Evolutionary conservation across 495 filamentous ascomycete genomes (phyloP).

Genomic region (Viridothelium virens): DNA sequence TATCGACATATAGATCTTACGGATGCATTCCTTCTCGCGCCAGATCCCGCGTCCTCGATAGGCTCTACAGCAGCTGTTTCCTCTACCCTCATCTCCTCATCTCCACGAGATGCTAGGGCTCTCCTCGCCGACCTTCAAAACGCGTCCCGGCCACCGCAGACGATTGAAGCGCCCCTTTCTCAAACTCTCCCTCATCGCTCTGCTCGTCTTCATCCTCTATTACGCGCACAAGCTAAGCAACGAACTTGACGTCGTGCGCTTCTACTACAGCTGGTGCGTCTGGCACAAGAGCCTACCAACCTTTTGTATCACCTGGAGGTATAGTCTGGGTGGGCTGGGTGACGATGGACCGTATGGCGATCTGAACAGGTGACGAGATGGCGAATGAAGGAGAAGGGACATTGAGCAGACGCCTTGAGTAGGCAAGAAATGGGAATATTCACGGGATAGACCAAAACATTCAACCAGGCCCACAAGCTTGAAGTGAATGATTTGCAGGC

Average conservation of each 20-base stretch:
- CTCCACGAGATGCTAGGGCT: constrained; percentile 1
- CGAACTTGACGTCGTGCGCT: neutral
- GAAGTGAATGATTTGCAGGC: neutral
- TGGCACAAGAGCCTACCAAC: constrained; percentile 8
- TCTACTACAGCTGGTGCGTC: constrained; percentile 10
- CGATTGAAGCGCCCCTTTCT: constrained; percentile 1
- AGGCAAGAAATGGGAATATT: neutral
- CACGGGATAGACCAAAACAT: neutral
- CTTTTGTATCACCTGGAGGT: constrained; percentile 9
- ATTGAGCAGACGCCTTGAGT: no score
- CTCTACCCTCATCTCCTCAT: neutral
- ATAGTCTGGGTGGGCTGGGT: neutral
- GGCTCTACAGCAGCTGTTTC: neutral
- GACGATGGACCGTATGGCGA: neutral
- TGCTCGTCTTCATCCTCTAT: neutral
- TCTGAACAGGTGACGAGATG: neutral
- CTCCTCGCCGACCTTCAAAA: neutral
- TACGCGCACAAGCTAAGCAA: constrained; percentile 1
- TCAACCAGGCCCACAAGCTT: neutral
- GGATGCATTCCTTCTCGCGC: neutral
- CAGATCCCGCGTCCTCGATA: neutral
- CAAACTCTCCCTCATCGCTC: neutral
- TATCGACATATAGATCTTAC: neutral
- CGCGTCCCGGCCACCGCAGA: neutral
- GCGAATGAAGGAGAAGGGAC: neutral